Conservation (phyloP, 139 green algal genomes). For the Chlorella ohadii region DNA sequence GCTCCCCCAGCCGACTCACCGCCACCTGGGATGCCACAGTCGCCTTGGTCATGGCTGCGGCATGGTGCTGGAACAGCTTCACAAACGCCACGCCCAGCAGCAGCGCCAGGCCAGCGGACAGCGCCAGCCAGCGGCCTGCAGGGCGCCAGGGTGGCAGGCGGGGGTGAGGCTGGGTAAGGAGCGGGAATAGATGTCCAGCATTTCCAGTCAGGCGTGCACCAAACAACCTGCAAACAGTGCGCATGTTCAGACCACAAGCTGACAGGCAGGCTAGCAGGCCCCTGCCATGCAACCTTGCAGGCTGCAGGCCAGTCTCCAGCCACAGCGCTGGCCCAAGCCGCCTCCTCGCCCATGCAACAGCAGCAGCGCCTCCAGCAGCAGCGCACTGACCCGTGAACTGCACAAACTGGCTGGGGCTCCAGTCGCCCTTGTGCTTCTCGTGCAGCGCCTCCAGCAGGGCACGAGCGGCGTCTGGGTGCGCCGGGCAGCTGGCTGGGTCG, state of each 20-base stretch:
- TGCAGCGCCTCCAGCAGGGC: conserved; percentile 11
- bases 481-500: conserved; percentile 54
- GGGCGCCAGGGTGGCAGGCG: neutral
- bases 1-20: too few species aligned
- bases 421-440: conserved; percentile 13
- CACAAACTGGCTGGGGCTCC: conserved; percentile 44
- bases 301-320: too few species aligned
- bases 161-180: neutral
- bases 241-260: too few species aligned
- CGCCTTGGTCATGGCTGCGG: neutral
- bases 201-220: too few species aligned
- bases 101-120: conserved; percentile 27
- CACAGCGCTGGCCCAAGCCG: neutral
- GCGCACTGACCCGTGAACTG: neutral
- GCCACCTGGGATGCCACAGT: too few species aligned
- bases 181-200: too few species aligned
- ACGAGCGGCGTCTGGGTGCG: neutral
- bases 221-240: too few species aligned
- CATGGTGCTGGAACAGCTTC: neutral
- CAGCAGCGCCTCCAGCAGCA: neutral
- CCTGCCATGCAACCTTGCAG: too few species aligned
- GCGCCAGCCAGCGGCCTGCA: conserved; percentile 42
- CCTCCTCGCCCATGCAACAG: too few species aligned
- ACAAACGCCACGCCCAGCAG: conserved; percentile 47
- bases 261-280: too few species aligned